Conservation (phyloP, 2,329 filamentous ascomycete genomes). For the Diplodia mutila region DNA sequence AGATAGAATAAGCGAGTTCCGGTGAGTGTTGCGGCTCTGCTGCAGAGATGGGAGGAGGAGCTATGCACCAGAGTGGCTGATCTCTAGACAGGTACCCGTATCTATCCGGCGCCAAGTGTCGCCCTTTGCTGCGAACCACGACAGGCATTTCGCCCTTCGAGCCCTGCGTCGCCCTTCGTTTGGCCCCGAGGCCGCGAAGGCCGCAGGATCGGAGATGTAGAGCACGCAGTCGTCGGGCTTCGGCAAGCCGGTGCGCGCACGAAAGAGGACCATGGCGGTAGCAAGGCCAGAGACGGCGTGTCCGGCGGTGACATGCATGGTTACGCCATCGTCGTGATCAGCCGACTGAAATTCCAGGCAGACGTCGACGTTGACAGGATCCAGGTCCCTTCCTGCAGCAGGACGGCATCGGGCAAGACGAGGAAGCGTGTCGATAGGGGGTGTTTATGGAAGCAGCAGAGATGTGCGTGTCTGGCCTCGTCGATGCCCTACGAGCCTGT, state of each 20-base stretch:
- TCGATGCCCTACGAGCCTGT: background rate
- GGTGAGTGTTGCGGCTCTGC: conserved; percentile 17
- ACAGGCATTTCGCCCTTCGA: background rate
- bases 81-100: background rate
- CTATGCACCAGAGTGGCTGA: background rate
- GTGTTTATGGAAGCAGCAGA: background rate
- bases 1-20: conserved; percentile 5
- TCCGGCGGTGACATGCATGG: background rate
- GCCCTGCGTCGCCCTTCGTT: background rate
- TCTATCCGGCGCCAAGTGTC: background rate
- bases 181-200: background rate
- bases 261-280: background rate
- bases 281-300: background rate
- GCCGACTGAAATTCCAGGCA: conserved; percentile 1
- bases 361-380: background rate
- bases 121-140: background rate
- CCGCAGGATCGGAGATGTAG: background rate
- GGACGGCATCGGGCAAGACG: background rate
- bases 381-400: background rate
- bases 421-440: background rate
- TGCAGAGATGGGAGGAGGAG: no score
- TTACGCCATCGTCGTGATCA: conserved; percentile 9
- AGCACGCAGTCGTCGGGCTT: background rate
- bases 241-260: background rate
- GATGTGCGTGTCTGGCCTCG: background rate